Conservation (phyloP, 2,329 filamentous ascomycete species). For the Fusarium caatingaense region DNA sequence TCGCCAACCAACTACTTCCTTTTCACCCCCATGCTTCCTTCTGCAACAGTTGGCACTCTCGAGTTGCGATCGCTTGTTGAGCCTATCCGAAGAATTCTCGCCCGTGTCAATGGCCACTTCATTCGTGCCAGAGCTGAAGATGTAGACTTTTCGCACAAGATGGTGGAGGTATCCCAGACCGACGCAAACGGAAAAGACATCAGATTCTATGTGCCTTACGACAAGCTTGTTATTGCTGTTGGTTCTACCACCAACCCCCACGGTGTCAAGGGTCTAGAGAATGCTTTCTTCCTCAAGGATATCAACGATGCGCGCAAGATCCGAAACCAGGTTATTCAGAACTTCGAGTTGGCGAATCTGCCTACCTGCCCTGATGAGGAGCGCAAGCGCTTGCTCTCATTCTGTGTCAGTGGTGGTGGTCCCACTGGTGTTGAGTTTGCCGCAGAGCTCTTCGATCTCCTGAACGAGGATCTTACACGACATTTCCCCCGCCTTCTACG, state of each 20-base stretch:
- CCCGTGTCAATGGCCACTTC: conserved; percentile 85
- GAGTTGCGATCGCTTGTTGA: conserved; percentile 93
- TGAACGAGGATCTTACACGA: conserved; percentile 90
- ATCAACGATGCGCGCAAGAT: conserved; percentile 92
- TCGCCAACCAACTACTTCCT: conserved; percentile 97
- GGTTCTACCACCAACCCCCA: conserved; percentile 94
- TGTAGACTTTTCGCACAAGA: conserved; percentile 89
- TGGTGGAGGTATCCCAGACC: conserved; percentile 85
- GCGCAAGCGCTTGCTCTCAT: conserved; percentile 86
- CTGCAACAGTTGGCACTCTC: conserved; percentile 94
- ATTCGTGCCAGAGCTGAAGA: conserved; percentile 87
- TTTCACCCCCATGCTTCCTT: conserved; percentile 98
- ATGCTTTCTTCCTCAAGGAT: conserved; percentile 95
- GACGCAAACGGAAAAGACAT: conserved; percentile 78
- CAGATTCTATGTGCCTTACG: conserved; percentile 94
- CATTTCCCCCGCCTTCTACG: conserved; percentile 91
- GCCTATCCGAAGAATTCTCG: conserved; percentile 86
- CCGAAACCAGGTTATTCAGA: conserved; percentile 87
- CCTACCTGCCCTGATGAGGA: conserved; percentile 92
- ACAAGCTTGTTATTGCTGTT: conserved; percentile 93
- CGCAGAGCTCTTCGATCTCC: conserved; percentile 92
- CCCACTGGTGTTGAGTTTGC: conserved; percentile 82
- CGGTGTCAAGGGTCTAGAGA: conserved; percentile 91
- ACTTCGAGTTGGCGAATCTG: conserved; percentile 91
- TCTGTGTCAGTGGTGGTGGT: conserved; percentile 94